Percentiles rank a stretch among this genome's conserved stretches.
Evolutionary conservation across 257 asterid species (phyloP).

Genomic region (Handroanthus guayacan): DNA sequence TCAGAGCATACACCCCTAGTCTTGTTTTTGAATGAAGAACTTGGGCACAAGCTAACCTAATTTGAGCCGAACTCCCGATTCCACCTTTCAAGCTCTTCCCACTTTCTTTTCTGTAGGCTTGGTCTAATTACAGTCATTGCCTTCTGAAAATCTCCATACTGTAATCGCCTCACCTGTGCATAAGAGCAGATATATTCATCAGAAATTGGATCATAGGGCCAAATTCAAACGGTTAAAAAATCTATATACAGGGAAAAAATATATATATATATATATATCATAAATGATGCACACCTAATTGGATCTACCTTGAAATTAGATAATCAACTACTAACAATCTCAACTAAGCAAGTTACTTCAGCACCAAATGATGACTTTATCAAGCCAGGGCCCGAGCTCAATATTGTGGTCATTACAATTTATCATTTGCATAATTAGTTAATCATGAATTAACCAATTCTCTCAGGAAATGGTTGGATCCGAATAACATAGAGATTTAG

Average conservation of each 20-base stretch:
- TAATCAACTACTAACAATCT: neutral
- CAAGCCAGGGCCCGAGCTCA: neutral
- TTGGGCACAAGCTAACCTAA: slow-evolving; percentile 38
- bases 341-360: neutral
- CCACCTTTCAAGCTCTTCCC: slow-evolving; percentile 95
- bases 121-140: slow-evolving; percentile 86
- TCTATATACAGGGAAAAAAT: neutral
- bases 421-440: neutral
- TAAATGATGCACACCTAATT: neutral
- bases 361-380: neutral
- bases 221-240: neutral
- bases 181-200: neutral
- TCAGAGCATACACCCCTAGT: slow-evolving; percentile 26
- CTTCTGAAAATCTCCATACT: slow-evolving; percentile 77
- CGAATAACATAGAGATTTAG: neutral
- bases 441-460: neutral
- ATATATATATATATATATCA: no score
- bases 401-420: neutral
- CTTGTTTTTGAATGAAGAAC: slow-evolving; percentile 1
- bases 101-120: slow-evolving; percentile 87
- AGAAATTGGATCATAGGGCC: neutral
- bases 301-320: neutral
- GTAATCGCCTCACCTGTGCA: slow-evolving; percentile 79
- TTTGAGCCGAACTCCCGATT: slow-evolving; percentile 85
- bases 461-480: neutral